Conservation (phyloP, 306 rosid species). For the Erythrophleum fordii region DNA sequence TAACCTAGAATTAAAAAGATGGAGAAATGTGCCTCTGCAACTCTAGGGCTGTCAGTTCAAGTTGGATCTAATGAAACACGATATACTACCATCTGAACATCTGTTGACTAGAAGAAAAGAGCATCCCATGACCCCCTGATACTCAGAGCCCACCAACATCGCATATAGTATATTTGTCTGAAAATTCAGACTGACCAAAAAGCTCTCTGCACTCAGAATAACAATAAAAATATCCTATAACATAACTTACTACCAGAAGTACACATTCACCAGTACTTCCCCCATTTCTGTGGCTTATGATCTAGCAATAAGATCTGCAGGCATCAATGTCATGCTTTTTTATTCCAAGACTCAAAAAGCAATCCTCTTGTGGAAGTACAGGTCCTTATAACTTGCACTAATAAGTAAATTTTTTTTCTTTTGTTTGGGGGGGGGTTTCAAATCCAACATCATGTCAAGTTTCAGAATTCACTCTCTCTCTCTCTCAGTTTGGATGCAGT, state of each 20-base stretch:
- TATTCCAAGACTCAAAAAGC: no score
- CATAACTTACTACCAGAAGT: background rate
- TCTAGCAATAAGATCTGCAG: background rate
- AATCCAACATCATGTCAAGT: background rate
- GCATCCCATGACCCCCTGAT: no score
- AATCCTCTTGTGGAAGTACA: background rate
- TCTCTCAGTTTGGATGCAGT: background rate
- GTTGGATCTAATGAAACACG: no score
- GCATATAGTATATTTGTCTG: background rate
- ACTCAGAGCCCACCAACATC: no score
- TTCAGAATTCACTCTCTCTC: background rate
- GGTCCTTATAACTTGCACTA: background rate
- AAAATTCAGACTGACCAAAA: background rate
- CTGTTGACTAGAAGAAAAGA: no score
- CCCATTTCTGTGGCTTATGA: background rate
- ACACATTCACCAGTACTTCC: background rate
- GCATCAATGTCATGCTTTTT: background rate
- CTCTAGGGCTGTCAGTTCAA: no score
- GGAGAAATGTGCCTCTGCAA: background rate
- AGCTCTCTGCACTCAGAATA: background rate
- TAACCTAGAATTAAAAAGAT: background rate
- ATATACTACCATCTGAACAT: no score
- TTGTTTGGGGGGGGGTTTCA: background rate
- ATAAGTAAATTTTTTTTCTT: no score
- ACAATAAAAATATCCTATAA: background rate